Conservation (phyloP, 495 filamentous ascomycete species). For the Parathielavia appendiculata region DNA sequence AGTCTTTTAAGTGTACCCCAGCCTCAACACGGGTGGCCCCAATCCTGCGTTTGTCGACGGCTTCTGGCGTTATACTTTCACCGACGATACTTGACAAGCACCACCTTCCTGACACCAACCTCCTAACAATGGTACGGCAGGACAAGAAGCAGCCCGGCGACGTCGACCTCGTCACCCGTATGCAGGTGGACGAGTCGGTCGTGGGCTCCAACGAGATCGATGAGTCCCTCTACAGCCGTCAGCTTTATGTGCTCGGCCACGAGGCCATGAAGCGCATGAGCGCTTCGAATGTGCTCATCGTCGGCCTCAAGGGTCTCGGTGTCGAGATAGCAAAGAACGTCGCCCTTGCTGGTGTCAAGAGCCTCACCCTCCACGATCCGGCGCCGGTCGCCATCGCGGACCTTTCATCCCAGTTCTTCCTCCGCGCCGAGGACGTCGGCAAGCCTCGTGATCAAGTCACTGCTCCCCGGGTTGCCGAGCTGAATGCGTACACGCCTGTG, state of each 20-base stretch:
- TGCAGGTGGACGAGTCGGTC: slow-evolving; percentile 72
- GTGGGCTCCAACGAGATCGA: slow-evolving; percentile 67
- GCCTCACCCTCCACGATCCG: slow-evolving; percentile 79
- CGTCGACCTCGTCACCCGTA: slow-evolving; percentile 63
- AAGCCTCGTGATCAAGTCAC: slow-evolving; percentile 84
- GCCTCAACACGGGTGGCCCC: background rate
- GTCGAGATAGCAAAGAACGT: slow-evolving; percentile 99
- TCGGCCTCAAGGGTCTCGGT: slow-evolving; percentile 87
- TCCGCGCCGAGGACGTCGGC: slow-evolving; percentile 80
- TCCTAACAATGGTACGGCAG: slow-evolving; percentile 21
- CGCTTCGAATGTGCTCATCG: slow-evolving; percentile 88
- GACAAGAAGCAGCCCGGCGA: slow-evolving; percentile 42
- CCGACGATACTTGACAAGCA: background rate
- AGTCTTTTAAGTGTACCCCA: background rate
- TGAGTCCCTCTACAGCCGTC: slow-evolving; percentile 94
- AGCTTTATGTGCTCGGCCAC: slow-evolving; percentile 96
- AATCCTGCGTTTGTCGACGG: background rate
- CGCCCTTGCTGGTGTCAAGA: slow-evolving; percentile 85
- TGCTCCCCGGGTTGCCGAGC: slow-evolving; percentile 81
- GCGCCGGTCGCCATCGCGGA: slow-evolving; percentile 76
- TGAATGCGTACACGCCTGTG: slow-evolving; percentile 95
- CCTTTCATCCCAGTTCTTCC: slow-evolving; percentile 95
- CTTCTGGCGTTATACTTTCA: background rate
- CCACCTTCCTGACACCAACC: background rate
- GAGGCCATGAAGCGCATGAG: slow-evolving; percentile 99